Evolutionary conservation across 2,329 filamentous ascomycete genomes (phyloP).

Genomic region (Ceratocystis albifundus): DNA sequence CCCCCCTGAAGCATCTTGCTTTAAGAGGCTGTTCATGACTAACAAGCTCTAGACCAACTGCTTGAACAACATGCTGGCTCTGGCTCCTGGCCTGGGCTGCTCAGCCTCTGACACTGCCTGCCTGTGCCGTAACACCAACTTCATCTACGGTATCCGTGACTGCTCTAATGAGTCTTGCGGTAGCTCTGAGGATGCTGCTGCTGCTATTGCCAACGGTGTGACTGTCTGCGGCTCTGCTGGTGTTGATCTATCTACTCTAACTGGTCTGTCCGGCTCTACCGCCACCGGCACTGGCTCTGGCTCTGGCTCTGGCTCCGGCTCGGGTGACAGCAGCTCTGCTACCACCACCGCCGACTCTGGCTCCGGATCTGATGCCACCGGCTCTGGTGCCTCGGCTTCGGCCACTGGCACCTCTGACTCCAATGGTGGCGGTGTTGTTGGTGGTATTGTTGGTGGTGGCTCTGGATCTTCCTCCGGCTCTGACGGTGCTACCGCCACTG

Average conservation of each 20-base stretch:
- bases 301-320: slow-evolving; percentile 23
- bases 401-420: slow-evolving; percentile 1
- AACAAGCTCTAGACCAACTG: slow-evolving; percentile 36
- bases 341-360: slow-evolving; percentile 18
- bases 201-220: slow-evolving; percentile 34
- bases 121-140: slow-evolving; percentile 39
- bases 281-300: slow-evolving; percentile 25
- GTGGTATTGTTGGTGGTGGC: neutral
- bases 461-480: slow-evolving; percentile 17
- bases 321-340: neutral
- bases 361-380: slow-evolving; percentile 16
- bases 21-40: neutral
- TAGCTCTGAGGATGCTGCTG: slow-evolving; percentile 29
- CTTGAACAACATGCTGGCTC: slow-evolving; percentile 39
- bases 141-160: slow-evolving; percentile 41
- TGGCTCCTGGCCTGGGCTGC: slow-evolving; percentile 39
- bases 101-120: slow-evolving; percentile 33
- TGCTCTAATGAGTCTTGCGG: slow-evolving; percentile 38
- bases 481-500: neutral
- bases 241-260: slow-evolving; percentile 18
- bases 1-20: neutral
- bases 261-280: slow-evolving; percentile 25
- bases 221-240: slow-evolving; percentile 30
- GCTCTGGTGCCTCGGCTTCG: slow-evolving; percentile 22
- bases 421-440: neutral